These are phyloP conservation scores for Botrytis tulipae DNA, from an alignment of 2,329 filamentous ascomycete species.

Conservation along the genomic window DNA sequence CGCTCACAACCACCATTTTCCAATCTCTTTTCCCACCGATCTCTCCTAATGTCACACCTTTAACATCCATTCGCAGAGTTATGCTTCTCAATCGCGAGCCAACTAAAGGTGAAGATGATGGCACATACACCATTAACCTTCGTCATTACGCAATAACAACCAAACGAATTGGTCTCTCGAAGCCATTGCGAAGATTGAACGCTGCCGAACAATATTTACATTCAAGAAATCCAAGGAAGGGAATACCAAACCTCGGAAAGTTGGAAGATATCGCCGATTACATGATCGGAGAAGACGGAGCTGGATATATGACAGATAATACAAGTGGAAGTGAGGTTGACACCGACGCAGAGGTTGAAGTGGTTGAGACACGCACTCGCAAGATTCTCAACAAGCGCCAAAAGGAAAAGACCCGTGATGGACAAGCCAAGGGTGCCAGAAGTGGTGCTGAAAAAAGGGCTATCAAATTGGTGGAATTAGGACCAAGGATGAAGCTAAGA, in stretches of 20 bases:
- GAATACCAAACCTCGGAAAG: constrained; percentile 83
- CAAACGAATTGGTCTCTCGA: constrained; percentile 79
- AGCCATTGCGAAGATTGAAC: constrained; percentile 78
- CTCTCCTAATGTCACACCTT: constrained; percentile 83
- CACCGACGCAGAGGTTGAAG: constrained; percentile 92
- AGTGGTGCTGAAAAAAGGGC: constrained; percentile 66
- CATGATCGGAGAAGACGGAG: constrained; percentile 76
- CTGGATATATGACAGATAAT: constrained; percentile 81
- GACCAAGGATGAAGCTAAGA: constrained; percentile 82
- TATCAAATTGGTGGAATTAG: constrained; percentile 88
- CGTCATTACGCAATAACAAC: constrained; percentile 96
- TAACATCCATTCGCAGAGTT: constrained; percentile 89
- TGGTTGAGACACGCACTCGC: constrained; percentile 63
- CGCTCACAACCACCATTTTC: constrained; percentile 88
- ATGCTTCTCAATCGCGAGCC: constrained; percentile 84
- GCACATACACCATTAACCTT: constrained; percentile 79
- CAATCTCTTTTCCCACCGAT: constrained; percentile 96
- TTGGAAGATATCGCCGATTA: constrained; percentile 94
- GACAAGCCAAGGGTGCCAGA: constrained; percentile 43
- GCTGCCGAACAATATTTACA: constrained; percentile 74
- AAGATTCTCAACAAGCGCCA: constrained; percentile 55
- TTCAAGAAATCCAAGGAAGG: constrained; percentile 54
- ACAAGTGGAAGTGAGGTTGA: constrained; percentile 89
- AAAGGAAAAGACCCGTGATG: constrained; percentile 43
- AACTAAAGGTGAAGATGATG: constrained; percentile 50